These are phyloP conservation scores for Mrakiaceae sp. DNA, from an alignment of 1,284 basidiomycete species.

Conservation along the genomic window DNA sequence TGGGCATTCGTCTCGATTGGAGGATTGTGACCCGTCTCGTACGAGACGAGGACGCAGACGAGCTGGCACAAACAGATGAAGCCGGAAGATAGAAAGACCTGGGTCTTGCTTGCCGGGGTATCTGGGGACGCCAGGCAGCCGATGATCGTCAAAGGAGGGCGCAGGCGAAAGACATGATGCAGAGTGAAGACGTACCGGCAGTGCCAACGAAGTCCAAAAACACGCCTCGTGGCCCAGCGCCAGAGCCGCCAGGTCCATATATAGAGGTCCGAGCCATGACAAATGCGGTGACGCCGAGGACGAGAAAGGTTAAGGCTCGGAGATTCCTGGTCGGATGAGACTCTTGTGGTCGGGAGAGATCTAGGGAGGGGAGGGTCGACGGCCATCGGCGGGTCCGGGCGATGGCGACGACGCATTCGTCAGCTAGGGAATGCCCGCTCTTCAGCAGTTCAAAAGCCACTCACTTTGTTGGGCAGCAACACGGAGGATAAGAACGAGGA, in stretches of 20 bases:
- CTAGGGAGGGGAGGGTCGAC: not conserved
- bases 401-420: not conserved
- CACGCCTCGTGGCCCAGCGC: not conserved
- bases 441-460: no score
- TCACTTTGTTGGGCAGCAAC: not conserved
- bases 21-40: slow-evolving; percentile 19
- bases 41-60: slow-evolving; percentile 13
- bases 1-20: not conserved
- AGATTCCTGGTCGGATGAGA: not conserved
- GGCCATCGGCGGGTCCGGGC: not conserved
- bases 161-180: no score
- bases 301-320: not conserved
- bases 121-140: not conserved
- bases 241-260: not conserved
- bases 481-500: slow-evolving; percentile 1
- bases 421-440: no score
- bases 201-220: slow-evolving; percentile 7
- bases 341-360: slow-evolving; percentile 9
- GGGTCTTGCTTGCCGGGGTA: not conserved
- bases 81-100: not conserved
- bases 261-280: not conserved
- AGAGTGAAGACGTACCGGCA: not conserved
- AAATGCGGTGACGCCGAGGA: not conserved
- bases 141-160: not conserved
- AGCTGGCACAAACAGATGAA: slow-evolving; percentile 2